Conservation (phyloP, 176 grass and related monocot genomes). For the Hordeum marinum region DNA sequence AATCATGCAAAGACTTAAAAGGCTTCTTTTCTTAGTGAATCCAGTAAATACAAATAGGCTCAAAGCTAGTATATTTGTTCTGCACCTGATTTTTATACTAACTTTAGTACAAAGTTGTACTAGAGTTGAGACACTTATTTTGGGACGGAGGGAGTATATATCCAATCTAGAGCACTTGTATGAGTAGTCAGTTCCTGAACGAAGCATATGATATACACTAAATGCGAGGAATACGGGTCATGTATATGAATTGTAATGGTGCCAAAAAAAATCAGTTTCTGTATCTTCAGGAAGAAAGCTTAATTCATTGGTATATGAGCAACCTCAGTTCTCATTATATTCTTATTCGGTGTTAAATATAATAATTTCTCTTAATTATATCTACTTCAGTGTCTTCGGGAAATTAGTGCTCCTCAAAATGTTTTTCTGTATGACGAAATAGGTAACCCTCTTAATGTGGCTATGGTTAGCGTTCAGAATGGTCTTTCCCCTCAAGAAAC, state of each 20-base stretch:
- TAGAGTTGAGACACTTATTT: too few relatives aligned
- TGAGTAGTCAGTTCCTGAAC: too few relatives aligned
- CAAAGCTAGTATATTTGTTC: neutral
- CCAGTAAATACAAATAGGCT: neutral
- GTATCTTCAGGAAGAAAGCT: neutral
- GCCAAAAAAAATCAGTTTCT: neutral
- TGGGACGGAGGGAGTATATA: too few relatives aligned
- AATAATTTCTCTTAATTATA: neutral
- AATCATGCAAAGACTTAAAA: neutral
- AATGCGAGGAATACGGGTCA: neutral
- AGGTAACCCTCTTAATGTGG: constrained; percentile 87
- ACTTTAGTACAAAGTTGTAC: too few relatives aligned
- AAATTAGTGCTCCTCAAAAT: constrained; percentile 6
- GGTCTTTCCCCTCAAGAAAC: constrained; percentile 46
- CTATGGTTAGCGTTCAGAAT: constrained; percentile 43
- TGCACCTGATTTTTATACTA: neutral
- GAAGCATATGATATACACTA: neutral
- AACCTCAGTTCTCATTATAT: neutral
- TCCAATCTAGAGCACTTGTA: too few relatives aligned
- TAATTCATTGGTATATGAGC: neutral
- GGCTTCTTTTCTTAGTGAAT: neutral
- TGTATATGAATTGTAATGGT: neutral
- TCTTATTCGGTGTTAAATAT: neutral
- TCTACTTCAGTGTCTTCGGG: neutral
- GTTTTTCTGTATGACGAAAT: neutral